phyloP scores from a whole-genome alignment of 305 asterid genomes.

The Petunia hybrid region DNA sequence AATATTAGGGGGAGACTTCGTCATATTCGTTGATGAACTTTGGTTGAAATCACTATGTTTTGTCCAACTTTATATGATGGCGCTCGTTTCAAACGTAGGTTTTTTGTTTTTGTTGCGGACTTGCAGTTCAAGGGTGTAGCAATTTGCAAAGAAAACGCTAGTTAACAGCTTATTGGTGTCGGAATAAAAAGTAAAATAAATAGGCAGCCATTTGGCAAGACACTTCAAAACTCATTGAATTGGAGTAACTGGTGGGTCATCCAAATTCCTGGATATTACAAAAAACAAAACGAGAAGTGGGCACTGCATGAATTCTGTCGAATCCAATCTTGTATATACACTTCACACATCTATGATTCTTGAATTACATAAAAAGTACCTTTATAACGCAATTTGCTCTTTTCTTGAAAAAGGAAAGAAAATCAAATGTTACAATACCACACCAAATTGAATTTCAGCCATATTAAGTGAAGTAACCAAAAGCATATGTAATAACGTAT shows the following conservation, averaged over 20 bases:
- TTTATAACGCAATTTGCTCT: not conserved
- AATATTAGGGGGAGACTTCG: too few relatives aligned
- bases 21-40: too few relatives aligned
- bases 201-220: not conserved
- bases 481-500: too few relatives aligned
- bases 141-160: too few relatives aligned
- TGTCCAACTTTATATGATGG: too few relatives aligned
- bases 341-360: not conserved
- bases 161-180: too few relatives aligned
- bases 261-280: not conserved
- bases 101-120: too few relatives aligned
- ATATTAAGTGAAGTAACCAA: not conserved
- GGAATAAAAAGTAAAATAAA: not conserved
- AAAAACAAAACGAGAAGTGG: not conserved
- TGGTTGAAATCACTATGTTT: too few relatives aligned
- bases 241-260: constrained; percentile 8
- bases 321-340: not conserved
- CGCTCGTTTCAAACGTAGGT: too few relatives aligned
- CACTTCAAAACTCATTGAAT: not conserved
- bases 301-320: not conserved
- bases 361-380: not conserved
- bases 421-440: not conserved
- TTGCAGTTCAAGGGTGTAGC: too few relatives aligned
- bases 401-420: not conserved
- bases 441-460: not conserved